Evolutionary conservation across 2,329 filamentous ascomycete species (phyloP).

Genomic region (Triangularia verruculosa): DNA sequence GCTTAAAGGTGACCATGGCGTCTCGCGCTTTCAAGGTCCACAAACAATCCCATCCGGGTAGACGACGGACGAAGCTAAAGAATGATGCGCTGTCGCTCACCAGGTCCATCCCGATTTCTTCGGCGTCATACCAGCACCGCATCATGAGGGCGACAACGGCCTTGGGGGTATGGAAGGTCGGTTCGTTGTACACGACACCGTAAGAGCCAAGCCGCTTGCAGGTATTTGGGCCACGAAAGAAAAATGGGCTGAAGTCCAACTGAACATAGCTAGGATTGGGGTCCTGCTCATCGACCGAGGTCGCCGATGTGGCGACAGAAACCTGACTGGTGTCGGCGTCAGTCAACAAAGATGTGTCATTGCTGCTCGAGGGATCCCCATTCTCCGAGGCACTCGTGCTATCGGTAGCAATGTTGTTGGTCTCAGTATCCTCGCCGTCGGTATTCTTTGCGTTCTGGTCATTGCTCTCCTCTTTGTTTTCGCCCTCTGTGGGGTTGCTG

Average conservation of each 20-base stretch:
- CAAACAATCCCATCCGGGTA: conserved; percentile 24
- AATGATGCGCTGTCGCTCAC: conserved; percentile 24
- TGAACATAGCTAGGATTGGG: conserved; percentile 10
- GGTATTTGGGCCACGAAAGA: conserved; percentile 20
- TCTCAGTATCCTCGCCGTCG: too few relatives aligned
- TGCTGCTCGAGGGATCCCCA: background rate
- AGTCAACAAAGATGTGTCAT: background rate
- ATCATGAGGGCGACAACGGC: conserved; percentile 19
- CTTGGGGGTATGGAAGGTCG: conserved; percentile 24
- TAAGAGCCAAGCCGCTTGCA: conserved; percentile 16
- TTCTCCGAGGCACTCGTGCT: background rate
- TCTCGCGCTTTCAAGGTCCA: conserved; percentile 27
- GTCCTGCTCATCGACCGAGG: background rate
- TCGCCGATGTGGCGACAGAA: background rate
- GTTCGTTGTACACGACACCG: conserved; percentile 24
- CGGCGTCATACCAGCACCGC: conserved; percentile 9
- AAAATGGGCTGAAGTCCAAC: conserved; percentile 24
- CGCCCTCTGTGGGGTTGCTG: background rate
- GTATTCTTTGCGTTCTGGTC: background rate
- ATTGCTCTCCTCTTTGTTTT: background rate
- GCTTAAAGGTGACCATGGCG: conserved; percentile 12
- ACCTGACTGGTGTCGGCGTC: background rate
- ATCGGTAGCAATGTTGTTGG: background rate
- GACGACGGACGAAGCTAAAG: conserved; percentile 23
- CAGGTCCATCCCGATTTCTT: conserved; percentile 24